A percentile compares a stretch with the other conserved stretches of the same genome.
phyloP scores from a whole-genome alignment of 2,329 filamentous ascomycete species.

The Eutypa lata region DNA sequence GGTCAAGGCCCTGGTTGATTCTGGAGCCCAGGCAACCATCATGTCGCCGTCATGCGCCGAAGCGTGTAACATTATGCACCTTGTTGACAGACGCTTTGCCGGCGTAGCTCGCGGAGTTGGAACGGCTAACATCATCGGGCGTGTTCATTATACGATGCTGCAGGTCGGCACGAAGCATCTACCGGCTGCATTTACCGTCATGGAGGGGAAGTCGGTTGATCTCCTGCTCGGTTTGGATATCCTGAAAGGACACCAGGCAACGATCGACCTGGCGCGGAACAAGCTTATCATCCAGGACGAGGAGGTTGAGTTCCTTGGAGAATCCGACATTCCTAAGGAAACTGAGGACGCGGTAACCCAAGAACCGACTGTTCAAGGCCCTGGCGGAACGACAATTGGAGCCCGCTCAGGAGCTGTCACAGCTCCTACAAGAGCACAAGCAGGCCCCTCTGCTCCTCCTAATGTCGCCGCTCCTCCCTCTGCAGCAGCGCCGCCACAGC shows the following conservation, averaged over 20 bases:
- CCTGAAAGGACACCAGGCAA: conserved; percentile 92
- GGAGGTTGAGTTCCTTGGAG: conserved; percentile 85
- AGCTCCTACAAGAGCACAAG: conserved; percentile 37
- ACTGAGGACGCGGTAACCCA: conserved; percentile 68
- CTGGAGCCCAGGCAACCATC: conserved; percentile 94
- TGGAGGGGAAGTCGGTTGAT: conserved; percentile 98
- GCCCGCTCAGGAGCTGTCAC: conserved; percentile 75
- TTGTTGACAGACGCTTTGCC: conserved; percentile 88
- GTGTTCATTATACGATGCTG: conserved; percentile 93
- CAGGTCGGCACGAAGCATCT: conserved; percentile 85
- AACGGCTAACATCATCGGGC: conserved; percentile 89
- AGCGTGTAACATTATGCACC: conserved; percentile 89
- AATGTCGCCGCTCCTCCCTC: conserved; percentile 16
- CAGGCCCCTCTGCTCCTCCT: conserved; percentile 27
- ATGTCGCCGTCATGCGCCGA: conserved; percentile 95
- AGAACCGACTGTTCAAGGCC: conserved; percentile 81
- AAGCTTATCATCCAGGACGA: conserved; percentile 84
- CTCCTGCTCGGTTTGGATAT: conserved; percentile 92
- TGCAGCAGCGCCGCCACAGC: conserved; percentile 22
- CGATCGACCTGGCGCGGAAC: conserved; percentile 81
- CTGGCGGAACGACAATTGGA: conserved; percentile 85
- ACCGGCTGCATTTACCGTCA: conserved; percentile 95
- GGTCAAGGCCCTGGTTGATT: conserved; percentile 95
- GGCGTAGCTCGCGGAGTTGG: conserved; percentile 92
- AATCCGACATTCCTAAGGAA: conserved; percentile 89